These are phyloP conservation scores for Vanderwaltozyma tropicalis DNA, from an alignment of 805 yeast genomes.

Conservation along the genomic window DNA sequence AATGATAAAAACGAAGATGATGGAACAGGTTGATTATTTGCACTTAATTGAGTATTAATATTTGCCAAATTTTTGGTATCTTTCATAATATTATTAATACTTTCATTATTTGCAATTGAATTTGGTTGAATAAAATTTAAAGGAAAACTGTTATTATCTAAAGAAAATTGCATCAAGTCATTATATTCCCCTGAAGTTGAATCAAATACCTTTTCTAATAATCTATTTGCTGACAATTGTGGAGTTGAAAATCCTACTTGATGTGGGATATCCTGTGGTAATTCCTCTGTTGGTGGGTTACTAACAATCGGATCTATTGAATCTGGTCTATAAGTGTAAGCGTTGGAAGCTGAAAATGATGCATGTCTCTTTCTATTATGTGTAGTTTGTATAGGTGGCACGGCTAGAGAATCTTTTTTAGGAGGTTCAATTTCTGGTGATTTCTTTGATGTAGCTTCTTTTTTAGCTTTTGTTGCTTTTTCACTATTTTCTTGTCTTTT, in stretches of 20 bases:
- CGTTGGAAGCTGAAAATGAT: conserved; percentile 35
- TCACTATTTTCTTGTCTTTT: conserved; percentile 7
- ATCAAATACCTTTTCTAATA: conserved; percentile 26
- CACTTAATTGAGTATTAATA: not conserved
- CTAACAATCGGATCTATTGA: not conserved
- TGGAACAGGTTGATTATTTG: not conserved
- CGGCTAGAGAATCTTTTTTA: no score
- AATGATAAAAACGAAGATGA: conserved; percentile 2
- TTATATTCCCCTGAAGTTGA: conserved; percentile 19
- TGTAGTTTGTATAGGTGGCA: not conserved
- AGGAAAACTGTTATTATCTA: conserved; percentile 15
- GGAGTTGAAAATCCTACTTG: conserved; percentile 81
- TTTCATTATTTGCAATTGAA: not conserved
- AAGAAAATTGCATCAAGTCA: conserved; percentile 18
- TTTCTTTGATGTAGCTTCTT: not conserved
- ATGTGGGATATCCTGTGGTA: conserved; percentile 35
- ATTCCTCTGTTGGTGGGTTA: conserved; percentile 1
- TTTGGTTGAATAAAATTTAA: not conserved
- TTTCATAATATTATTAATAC: not conserved
- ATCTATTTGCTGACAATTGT: conserved; percentile 45
- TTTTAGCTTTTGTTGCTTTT: not conserved
- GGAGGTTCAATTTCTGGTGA: not conserved
- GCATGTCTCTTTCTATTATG: conserved; percentile 29
- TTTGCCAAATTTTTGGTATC: not conserved
- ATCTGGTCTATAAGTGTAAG: conserved; percentile 26